phyloP scores from a whole-genome alignment of 2,329 filamentous ascomycete genomes.

The Chalaropsis thielavioides region DNA sequence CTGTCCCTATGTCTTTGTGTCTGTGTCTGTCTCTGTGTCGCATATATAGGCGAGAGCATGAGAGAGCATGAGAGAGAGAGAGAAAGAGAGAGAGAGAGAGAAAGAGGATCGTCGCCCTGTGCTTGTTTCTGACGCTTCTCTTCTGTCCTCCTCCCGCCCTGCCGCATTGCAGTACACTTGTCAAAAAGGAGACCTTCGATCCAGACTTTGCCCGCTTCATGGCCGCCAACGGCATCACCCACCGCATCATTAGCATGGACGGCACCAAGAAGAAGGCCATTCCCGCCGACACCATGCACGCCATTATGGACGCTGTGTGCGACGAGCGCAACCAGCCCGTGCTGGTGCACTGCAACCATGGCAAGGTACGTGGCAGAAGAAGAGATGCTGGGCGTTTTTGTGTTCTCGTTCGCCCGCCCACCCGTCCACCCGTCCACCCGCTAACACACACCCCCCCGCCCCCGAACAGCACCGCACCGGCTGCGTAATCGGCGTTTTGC shows the following conservation, averaged over 20 bases:
- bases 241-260: slow-evolving; percentile 61
- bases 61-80: background rate
- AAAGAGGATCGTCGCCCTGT: background rate
- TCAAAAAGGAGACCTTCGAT: slow-evolving; percentile 44
- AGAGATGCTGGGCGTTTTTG: background rate
- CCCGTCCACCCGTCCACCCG: background rate
- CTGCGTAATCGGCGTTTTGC: slow-evolving; percentile 68
- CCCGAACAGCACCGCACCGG: slow-evolving; percentile 61
- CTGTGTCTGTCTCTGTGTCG: background rate
- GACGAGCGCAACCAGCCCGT: slow-evolving; percentile 63
- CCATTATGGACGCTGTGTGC: slow-evolving; percentile 57
- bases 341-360: slow-evolving; percentile 85
- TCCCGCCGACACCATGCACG: slow-evolving; percentile 49
- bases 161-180: slow-evolving; percentile 44
- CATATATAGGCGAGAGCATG: no score
- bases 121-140: background rate
- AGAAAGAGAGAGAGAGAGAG: background rate
- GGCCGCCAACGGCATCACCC: slow-evolving; percentile 49
- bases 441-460: background rate
- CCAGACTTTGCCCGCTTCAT: slow-evolving; percentile 48
- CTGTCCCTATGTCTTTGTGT: slow-evolving; percentile 6
- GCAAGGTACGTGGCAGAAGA: slow-evolving; percentile 40
- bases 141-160: no score
- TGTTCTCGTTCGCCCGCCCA: no score
- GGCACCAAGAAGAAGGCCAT: slow-evolving; percentile 78